Evolutionary conservation across 345 rosid genomes (phyloP), one percentile per base, ranked within the genome.

Genomic region (Euphorbia pulcherrima): DNA sequence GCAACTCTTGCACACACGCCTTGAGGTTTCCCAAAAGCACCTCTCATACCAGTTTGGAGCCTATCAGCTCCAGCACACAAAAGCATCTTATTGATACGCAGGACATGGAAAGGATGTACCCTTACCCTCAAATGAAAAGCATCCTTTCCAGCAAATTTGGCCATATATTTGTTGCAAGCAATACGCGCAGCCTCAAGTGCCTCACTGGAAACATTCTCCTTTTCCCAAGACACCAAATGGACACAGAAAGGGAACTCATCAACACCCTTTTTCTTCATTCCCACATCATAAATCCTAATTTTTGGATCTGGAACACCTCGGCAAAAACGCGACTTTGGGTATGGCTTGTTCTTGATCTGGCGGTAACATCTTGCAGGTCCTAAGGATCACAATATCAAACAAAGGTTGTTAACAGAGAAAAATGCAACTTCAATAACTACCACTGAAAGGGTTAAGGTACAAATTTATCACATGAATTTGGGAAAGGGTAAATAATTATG

Each of bases 41-140:
- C 94, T 64, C 89, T 78, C 91, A 86, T 88, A 35, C 91, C 94
- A 27, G 91, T 88, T 74, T 88, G 94, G 30, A 88, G 91, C 83
- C 94, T 86, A 83, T 88, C 89, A 77, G 94, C 94, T 35, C 94
- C 94, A 58, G 94, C 94, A 76, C 94, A 86, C 0, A 91, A 88
- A 76, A 88, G 91, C 94, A 88, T 88, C 81, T 88, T 86, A 83
- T 86, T 88, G 77, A 88, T 88, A 33, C 94, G 84, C 65, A 88
- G 37, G 61, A 88, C 94, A 82, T 88, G 94, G 82, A 86, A 88
- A 5, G 91, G 91, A 68, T 88, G 94, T 60, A 88, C 94, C 58
- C 91, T 75, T 52, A 86, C 89, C 33, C 94, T 81, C 74, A 88
- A 64, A 69, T 88, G 94, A 78, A 88, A 88, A 35, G 94, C 91